phyloP scores from a whole-genome alignment of 805 yeast genomes.

The Ogataea pini region DNA sequence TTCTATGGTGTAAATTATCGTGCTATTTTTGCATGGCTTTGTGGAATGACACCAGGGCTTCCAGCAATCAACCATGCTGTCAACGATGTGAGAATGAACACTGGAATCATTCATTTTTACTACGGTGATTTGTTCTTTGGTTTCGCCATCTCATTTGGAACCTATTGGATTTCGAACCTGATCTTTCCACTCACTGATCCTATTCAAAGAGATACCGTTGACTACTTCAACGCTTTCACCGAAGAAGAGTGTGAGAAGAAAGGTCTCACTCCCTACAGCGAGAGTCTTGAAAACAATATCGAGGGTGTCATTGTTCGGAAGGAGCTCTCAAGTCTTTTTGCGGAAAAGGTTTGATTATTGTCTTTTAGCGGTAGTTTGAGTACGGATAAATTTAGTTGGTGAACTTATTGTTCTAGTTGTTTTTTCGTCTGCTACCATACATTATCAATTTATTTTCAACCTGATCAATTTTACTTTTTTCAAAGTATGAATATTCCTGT shows the following conservation, averaged over 20 bases:
- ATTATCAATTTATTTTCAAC: not conserved
- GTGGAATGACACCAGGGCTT: slow-evolving; percentile 46
- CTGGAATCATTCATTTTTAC: slow-evolving; percentile 45
- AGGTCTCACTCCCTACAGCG: not conserved
- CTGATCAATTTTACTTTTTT: too few relatives aligned
- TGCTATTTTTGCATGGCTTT: slow-evolving; percentile 40
- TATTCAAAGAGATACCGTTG: not conserved
- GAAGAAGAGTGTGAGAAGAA: not conserved
- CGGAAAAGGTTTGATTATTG: not conserved
- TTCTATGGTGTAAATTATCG: slow-evolving; percentile 44
- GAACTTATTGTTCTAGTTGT: too few relatives aligned
- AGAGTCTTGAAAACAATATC: not conserved
- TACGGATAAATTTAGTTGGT: too few relatives aligned
- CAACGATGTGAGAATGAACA: slow-evolving; percentile 20
- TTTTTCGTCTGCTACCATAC: not conserved
- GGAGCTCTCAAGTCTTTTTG: not conserved
- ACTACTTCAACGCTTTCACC: not conserved
- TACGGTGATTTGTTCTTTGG: slow-evolving; percentile 46
- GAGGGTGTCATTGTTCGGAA: not conserved
- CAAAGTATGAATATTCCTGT: slow-evolving; percentile 37
- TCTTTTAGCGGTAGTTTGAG: too few relatives aligned
- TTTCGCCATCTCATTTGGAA: slow-evolving; percentile 1
- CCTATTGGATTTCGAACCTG: not conserved
- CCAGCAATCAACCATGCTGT: slow-evolving; percentile 46
- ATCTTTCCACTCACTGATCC: not conserved